phyloP scores from a whole-genome alignment of 2,329 filamentous ascomycete genomes.

The Alternaria panax region DNA sequence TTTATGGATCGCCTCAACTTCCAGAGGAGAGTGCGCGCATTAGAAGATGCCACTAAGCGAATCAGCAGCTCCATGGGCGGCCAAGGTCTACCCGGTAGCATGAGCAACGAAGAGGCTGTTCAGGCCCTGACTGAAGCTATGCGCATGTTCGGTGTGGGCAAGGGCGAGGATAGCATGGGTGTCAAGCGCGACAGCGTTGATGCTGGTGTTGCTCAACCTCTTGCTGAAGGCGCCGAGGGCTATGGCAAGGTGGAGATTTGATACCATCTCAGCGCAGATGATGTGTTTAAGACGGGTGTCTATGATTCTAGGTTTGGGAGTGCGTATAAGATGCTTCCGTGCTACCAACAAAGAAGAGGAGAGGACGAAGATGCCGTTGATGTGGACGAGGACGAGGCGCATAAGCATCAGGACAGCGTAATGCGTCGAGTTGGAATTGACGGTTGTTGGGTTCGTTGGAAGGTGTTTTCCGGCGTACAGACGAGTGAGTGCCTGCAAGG shows the following conservation, averaged over 20 bases:
- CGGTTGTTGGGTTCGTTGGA: neutral
- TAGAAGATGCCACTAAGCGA: constrained; percentile 75
- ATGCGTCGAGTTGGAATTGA: neutral
- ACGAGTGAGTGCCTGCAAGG: neutral
- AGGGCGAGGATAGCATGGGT: constrained; percentile 47
- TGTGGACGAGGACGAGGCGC: neutral
- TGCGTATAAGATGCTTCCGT: neutral
- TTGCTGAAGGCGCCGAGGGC: constrained; percentile 44
- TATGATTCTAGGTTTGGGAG: neutral
- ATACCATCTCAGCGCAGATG: neutral
- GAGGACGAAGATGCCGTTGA: neutral
- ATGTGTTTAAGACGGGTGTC: neutral
- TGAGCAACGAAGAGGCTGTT: constrained; percentile 45
- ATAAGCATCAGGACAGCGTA: neutral
- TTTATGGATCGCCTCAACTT: constrained; percentile 92
- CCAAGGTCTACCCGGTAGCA: constrained; percentile 40
- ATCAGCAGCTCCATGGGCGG: constrained; percentile 42
- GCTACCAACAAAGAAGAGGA: neutral
- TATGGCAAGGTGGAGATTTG: constrained; percentile 48
- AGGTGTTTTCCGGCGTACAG: constrained; percentile 2
- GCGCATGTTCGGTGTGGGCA: constrained; percentile 45
- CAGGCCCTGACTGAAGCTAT: constrained; percentile 46
- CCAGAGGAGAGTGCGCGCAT: constrained; percentile 83
- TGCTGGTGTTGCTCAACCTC: constrained; percentile 35
- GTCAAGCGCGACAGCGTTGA: constrained; percentile 41